Conservation (phyloP, 2,329 filamentous ascomycete genomes). For the Diaporthe vaccinii region DNA sequence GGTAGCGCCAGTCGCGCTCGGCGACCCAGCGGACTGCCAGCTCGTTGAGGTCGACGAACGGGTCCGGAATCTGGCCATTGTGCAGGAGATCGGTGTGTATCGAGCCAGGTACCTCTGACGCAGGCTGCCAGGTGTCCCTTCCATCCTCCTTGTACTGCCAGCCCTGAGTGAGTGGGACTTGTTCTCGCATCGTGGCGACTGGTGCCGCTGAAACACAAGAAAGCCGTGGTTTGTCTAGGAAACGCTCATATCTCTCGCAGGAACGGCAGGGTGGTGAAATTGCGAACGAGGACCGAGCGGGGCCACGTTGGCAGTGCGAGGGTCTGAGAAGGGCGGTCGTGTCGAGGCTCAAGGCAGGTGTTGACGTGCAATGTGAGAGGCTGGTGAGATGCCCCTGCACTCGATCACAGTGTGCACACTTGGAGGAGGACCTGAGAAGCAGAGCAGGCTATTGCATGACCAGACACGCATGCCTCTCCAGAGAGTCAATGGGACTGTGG, state of each 20-base stretch:
- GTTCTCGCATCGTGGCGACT: slow-evolving; percentile 51
- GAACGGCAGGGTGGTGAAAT: background rate
- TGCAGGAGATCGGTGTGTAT: slow-evolving; percentile 76
- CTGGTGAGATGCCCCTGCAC: background rate
- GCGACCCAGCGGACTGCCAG: slow-evolving; percentile 81
- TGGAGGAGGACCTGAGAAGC: background rate
- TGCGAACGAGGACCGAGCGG: background rate
- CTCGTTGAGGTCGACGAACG: slow-evolving; percentile 83
- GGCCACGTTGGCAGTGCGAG: background rate
- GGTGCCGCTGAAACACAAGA: background rate
- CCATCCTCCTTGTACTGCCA: slow-evolving; percentile 74
- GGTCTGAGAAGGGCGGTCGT: background rate
- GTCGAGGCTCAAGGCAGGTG: background rate
- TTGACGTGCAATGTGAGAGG: background rate
- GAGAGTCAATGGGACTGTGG: background rate
- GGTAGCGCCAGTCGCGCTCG: slow-evolving; percentile 79
- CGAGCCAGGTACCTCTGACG: slow-evolving; percentile 75
- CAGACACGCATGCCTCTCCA: background rate
- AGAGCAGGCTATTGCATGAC: background rate
- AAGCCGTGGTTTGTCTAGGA: background rate
- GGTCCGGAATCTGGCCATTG: slow-evolving; percentile 74
- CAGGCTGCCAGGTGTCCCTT: slow-evolving; percentile 66
- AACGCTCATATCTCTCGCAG: background rate
- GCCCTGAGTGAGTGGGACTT: slow-evolving; percentile 64
- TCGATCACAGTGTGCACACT: background rate